These are phyloP conservation scores for Delphinella strobiligena DNA, from an alignment of 2,329 filamentous ascomycete species.

Conservation along the genomic window DNA sequence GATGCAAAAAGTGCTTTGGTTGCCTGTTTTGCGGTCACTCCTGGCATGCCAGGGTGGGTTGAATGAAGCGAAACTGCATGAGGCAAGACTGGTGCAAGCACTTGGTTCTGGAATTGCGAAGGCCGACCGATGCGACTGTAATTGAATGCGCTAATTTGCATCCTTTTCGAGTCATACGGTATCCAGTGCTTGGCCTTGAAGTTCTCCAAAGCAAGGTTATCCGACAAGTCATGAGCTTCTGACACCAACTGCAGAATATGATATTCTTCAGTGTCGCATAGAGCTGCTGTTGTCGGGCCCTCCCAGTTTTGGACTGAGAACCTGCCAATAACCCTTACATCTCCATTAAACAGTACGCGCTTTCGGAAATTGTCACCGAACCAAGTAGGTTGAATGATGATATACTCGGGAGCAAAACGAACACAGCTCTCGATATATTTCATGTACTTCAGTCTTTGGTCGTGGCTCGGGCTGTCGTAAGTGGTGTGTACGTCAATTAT, in stretches of 20 bases:
- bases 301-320: background rate
- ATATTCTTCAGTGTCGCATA: background rate
- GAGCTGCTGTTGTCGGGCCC: background rate
- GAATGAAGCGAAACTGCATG: background rate
- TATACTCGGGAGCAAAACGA: constrained; percentile 49
- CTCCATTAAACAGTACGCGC: background rate
- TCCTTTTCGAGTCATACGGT: background rate
- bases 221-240: background rate
- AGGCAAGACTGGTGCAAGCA: constrained; percentile 45
- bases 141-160: constrained; percentile 11
- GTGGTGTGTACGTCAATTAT: constrained; percentile 26
- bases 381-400: constrained; percentile 2
- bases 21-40: constrained; percentile 50
- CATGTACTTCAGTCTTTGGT: constrained; percentile 32
- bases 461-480: constrained; percentile 15
- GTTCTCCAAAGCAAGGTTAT: background rate
- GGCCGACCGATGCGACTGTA: constrained; percentile 38
- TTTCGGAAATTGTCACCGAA: background rate
- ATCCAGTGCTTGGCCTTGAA: background rate
- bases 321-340: background rate
- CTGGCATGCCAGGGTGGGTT: constrained; percentile 19
- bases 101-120: constrained; percentile 55
- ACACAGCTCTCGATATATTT: constrained; percentile 48
- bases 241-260: background rate
- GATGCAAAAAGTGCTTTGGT: constrained; percentile 54